These are phyloP conservation scores for Pichia manshurica DNA, from an alignment of 805 yeast genomes.

Conservation along the genomic window DNA sequence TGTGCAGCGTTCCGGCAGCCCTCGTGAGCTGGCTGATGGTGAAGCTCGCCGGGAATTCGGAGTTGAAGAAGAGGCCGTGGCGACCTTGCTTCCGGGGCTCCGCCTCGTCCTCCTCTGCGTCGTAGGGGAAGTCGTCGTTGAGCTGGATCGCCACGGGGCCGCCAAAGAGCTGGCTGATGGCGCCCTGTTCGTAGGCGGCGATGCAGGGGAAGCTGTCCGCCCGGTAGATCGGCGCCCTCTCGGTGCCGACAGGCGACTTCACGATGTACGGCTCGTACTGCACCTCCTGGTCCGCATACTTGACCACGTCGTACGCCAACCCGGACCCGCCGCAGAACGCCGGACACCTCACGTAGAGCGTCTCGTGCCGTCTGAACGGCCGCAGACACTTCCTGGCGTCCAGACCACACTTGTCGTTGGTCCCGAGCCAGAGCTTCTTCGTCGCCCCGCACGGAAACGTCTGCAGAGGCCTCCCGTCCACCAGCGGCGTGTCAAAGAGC, in stretches of 20 bases:
- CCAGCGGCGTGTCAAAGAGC: background rate
- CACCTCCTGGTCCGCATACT: slow-evolving; percentile 63
- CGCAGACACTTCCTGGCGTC: slow-evolving; percentile 51
- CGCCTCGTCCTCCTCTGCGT: background rate
- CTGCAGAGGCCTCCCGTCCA: background rate
- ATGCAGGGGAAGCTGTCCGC: slow-evolving; percentile 89
- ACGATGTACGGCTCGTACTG: slow-evolving; percentile 69
- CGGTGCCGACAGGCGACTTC: slow-evolving; percentile 41
- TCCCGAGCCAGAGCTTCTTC: slow-evolving; percentile 63
- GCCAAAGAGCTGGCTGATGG: slow-evolving; percentile 65
- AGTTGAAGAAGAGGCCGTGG: background rate
- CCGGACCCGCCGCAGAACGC: slow-evolving; percentile 72
- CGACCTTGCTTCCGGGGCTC: no score
- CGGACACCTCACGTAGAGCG: slow-evolving; percentile 67
- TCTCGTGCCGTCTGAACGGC: slow-evolving; percentile 32
- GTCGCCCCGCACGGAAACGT: slow-evolving; percentile 46
- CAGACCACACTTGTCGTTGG: slow-evolving; percentile 69
- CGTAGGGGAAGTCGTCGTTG: slow-evolving; percentile 33
- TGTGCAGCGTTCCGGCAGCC: background rate
- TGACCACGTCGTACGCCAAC: slow-evolving; percentile 56
- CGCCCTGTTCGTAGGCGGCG: slow-evolving; percentile 83
- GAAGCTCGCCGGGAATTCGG: slow-evolving; percentile 64
- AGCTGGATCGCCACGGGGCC: slow-evolving; percentile 50
- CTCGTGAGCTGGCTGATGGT: slow-evolving; percentile 52
- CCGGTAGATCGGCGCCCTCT: slow-evolving; percentile 60